Base-by-base conservation (phyloP, 2,329 filamentous ascomycete genomes). In the Claviceps sp. region DNA sequence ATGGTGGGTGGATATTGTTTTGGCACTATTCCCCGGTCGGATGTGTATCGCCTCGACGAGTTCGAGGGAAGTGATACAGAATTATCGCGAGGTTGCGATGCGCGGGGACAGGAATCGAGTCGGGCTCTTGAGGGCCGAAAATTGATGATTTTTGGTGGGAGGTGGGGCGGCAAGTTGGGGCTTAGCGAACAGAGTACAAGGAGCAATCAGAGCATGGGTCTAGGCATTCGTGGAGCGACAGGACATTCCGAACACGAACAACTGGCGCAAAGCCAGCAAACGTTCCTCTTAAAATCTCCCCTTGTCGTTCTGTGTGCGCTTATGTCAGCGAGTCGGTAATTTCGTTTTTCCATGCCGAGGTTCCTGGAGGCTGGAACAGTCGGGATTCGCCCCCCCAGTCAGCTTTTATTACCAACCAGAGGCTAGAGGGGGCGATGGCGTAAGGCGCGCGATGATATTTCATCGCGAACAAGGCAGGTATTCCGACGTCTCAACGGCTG, bases 1-100 rank as follows among this genome's bases (percentile, higher is more conserved):
- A 91, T 93, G 57, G 67, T 86, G 74, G 69, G 63, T 59, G 57
- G 59, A 50, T 60, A 57, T 57, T 54, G 57, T 34, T 36, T 55
- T 50, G 54, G 53, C 47, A 34, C 34, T 53, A 49, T 48, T 53
- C 48, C 49, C 41, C 45, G 51, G 42, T 50, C 47, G 45, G 18
- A 52, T 49, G 6, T 34, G 14, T 52, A 41, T 47, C 49, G 46
- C 24, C 51, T 54, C 48, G 52, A 48, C 47, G 34, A 41, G 56
- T 54, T 58, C 54, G 58, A 58, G 62, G 43, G 46, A 20, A 43
- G 26, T 26, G 18, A 34, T 34, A 44, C 42, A 36, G 38, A 49
- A 30, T 52, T 41, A 61, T 63, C 63, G 59, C 61, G 56, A 61
- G 56, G 60, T 55, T 55, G 49, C 51, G 49, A 49, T 60, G 61